Evolutionary conservation across 352 stramenopile genomes (phyloP), one percentile per base, ranked within the genome.

Genomic region (Phytophthora multivora): DNA sequence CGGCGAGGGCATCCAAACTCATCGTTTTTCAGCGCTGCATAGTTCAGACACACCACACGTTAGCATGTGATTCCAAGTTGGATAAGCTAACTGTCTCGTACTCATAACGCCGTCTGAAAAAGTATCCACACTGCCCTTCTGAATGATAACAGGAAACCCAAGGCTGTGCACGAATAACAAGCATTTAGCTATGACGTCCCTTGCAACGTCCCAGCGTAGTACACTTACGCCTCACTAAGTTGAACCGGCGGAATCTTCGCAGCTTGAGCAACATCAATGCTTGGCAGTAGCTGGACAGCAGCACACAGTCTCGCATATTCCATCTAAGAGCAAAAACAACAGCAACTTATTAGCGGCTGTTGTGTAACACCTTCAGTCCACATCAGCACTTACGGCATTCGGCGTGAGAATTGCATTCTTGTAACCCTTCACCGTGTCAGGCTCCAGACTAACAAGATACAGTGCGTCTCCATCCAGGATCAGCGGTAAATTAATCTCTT

Each of bases 381-480:
- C 13, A 26, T 9, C 18, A 54, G 39, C 4, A 59, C 75, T 42
- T 61, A 89, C 80, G 33, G 73, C 83, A 59, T 99, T 99, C 1
- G 97, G 97, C 11, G 97, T 99, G 46, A 99, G 75, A 15, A 98
- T 83, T 18, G 90, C 86, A 6, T 86, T 77, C 25, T 54, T 64
- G 45, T 95, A 87, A 5, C 79, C 91, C 13, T 67, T 77, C 40
- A 93, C 70, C 15, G 89, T 63, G 8, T 83, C 69, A 0, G 80
- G 78, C 21, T 94, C 65, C 21, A 95, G 43, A 48, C 89, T 95
- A 35, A 98, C 64, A 31, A 98, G 67, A 59, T 81, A 98, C 5
- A 99, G 80, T 36, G 80, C 96, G 69, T 99, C 97, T 0, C 96
- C 97, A 68, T 99, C 97, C 16, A 99, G 63, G 5, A 99, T 82